Evolutionary conservation across 805 yeast genomes (phyloP), one percentile per base, ranked within the genome.

Genomic region (Wickerhamiella domercqiae): DNA sequence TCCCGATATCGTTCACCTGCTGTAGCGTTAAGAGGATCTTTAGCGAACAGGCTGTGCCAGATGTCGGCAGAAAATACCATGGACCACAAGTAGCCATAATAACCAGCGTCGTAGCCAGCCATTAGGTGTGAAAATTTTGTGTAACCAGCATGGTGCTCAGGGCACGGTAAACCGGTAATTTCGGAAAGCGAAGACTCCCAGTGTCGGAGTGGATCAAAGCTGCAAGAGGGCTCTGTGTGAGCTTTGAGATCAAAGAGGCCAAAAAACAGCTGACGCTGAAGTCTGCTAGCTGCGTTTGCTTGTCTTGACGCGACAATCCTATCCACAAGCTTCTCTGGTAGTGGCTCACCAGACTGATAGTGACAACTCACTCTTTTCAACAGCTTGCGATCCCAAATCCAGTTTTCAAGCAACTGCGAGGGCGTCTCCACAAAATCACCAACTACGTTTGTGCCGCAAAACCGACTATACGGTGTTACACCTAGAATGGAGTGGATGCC

Each of bases 371-470:
- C 58, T 7, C 54, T 51, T 47, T 63, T 67, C 45, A 82, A 62
- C 55, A 73, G 75, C 29, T 65, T 60, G 38, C 66, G 66, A 38
- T 75, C 69, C 93, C 94, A 82, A 28, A 86, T 77, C 82, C 90
- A 82, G 56, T 73, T 78, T 57, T 82, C 94, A 48, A 82, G 63
- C 75, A 82, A 71, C 61, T 82, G 94, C 1, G 93, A 81, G 20
- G 94, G 94, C 41, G 87, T 81, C 58, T 82, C 94, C 35, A 82
- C 93, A 59, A 82, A 82, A 59, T 82, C 94, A 68, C 90, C 67
- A 28, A 78, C 73, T 32, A 79, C 87, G 29, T 70, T 63, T 21
- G 86, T 75, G 17, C 93, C 93, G 51, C 73, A 78, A 59, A 80
- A 81, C 44, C 76, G 66, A 2, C 78, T 66, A 46, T 69, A 73